phyloP scores from a whole-genome alignment of 164 flowering plant genomes.

The Cinnamomum chago region DNA sequence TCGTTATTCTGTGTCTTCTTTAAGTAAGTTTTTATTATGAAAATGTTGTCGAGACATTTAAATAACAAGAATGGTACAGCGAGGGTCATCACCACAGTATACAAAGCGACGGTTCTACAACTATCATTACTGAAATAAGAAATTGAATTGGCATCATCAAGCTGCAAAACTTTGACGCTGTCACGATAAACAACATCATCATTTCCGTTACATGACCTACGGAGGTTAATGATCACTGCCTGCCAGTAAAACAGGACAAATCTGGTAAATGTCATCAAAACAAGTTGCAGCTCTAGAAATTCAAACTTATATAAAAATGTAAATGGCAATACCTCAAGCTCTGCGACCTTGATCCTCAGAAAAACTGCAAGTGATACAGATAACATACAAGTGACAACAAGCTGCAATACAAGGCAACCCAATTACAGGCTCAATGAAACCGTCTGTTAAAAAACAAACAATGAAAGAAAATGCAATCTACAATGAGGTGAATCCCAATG shows the following conservation, averaged over 20 bases:
- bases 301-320: neutral
- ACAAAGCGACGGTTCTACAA: slow-evolving; percentile 60
- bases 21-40: slow-evolving; percentile 34
- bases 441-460: no score
- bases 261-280: neutral
- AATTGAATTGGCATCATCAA: slow-evolving; percentile 24
- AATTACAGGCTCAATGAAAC: slow-evolving; percentile 4
- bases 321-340: slow-evolving; percentile 48
- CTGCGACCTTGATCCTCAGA: slow-evolving; percentile 34
- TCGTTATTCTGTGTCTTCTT: slow-evolving; percentile 38
- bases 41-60: slow-evolving; percentile 63
- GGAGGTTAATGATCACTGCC: slow-evolving; percentile 56
- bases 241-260: slow-evolving; percentile 31
- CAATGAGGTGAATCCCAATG: no score
- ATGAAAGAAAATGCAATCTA: no score
- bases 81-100: slow-evolving; percentile 53
- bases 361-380: slow-evolving; percentile 31
- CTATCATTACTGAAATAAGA: slow-evolving; percentile 27
- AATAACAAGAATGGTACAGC: slow-evolving; percentile 58
- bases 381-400: slow-evolving; percentile 34
- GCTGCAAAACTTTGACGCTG: slow-evolving; percentile 19
- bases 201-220: slow-evolving; percentile 30
- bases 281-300: neutral
- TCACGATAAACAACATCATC: slow-evolving; percentile 12
- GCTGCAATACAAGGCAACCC: slow-evolving; percentile 40